These are phyloP conservation scores for Curvularia hawaiiensis DNA, from an alignment of 2,329 filamentous ascomycete species.

Conservation along the genomic window DNA sequence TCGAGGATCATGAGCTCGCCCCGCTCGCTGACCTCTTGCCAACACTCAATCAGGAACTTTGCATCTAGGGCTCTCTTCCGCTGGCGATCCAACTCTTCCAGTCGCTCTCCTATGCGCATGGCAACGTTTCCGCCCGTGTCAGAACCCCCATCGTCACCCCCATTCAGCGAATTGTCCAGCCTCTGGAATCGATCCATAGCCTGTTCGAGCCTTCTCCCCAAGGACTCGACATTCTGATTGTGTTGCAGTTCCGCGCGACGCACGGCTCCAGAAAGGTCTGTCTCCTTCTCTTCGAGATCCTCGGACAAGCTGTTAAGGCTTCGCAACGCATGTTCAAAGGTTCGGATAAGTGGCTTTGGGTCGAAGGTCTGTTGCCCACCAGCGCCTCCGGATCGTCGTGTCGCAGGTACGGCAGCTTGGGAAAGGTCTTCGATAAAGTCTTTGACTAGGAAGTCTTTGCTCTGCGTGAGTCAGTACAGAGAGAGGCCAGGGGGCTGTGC, in stretches of 20 bases:
- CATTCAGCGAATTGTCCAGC: conserved; percentile 81
- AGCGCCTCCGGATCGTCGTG: conserved; percentile 73
- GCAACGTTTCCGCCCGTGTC: conserved; percentile 81
- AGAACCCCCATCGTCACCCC: conserved; percentile 59
- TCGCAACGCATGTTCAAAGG: conserved; percentile 79
- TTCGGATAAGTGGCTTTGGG: conserved; percentile 93
- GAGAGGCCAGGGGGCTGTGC: neutral
- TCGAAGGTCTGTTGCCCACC: conserved; percentile 68
- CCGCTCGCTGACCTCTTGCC: conserved; percentile 91
- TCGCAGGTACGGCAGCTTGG: conserved; percentile 78
- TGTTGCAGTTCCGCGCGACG: conserved; percentile 91
- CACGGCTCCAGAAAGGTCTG: conserved; percentile 86
- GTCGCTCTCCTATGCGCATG: conserved; percentile 89
- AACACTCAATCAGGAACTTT: conserved; percentile 94
- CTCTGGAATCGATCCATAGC: conserved; percentile 92
- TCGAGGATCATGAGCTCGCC: conserved; percentile 87
- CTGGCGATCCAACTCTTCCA: conserved; percentile 95
- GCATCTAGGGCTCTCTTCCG: conserved; percentile 88
- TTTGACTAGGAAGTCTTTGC: conserved; percentile 89
- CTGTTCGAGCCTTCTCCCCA: conserved; percentile 88
- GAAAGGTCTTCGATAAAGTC: conserved; percentile 96
- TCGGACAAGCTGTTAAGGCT: conserved; percentile 75
- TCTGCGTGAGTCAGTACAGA: conserved; percentile 33
- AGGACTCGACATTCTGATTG: conserved; percentile 84
- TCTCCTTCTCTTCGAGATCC: conserved; percentile 87